Percentiles rank a stretch among this genome's conserved stretches.
Evolutionary conservation across 352 stramenopile species (phyloP).

Genomic region (Phytophthora meadii): DNA sequence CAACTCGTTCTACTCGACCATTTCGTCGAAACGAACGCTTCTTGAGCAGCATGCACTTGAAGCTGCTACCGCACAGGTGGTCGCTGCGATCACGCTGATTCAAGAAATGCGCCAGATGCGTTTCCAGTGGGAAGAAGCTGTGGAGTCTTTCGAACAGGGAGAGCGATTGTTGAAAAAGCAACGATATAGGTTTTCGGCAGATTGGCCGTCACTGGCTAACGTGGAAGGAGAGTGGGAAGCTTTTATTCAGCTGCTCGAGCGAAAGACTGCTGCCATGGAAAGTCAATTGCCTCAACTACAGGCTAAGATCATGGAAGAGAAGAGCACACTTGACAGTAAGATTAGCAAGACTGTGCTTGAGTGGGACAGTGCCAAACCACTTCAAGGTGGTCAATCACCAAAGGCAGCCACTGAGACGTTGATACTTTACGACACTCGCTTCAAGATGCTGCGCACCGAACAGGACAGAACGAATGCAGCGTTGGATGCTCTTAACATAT

Average conservation of each 20-base stretch:
- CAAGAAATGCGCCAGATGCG: conserved; percentile 87
- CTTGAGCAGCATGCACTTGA: conserved; percentile 97
- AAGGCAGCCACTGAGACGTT: conserved; percentile 83
- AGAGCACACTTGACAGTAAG: conserved; percentile 89
- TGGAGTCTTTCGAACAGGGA: conserved; percentile 93
- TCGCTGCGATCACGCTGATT: conserved; percentile 92
- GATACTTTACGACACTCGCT: conserved; percentile 86
- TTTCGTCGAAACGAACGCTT: conserved; percentile 83
- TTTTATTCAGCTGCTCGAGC: conserved; percentile 90
- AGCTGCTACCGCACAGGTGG: conserved; percentile 96
- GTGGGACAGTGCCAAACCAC: conserved; percentile 83
- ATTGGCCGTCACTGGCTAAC: conserved; percentile 97
- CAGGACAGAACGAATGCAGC: conserved; percentile 95
- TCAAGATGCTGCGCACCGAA: conserved; percentile 89
- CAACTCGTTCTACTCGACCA: conserved; percentile 86
- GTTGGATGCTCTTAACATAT: conserved; percentile 95
- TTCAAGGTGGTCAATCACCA: conserved; percentile 74
- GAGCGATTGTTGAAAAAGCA: conserved; percentile 97
- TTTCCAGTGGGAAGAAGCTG: conserved; percentile 69
- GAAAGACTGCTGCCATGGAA: conserved; percentile 95
- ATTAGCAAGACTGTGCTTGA: conserved; percentile 77
- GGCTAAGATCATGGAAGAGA: conserved; percentile 97
- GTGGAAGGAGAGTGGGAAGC: conserved; percentile 97
- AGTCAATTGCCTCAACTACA: conserved; percentile 97
- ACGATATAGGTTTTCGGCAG: conserved; percentile 93